phyloP scores from a whole-genome alignment of 2,329 filamentous ascomycete species.

The Ciborinia camelliae region DNA sequence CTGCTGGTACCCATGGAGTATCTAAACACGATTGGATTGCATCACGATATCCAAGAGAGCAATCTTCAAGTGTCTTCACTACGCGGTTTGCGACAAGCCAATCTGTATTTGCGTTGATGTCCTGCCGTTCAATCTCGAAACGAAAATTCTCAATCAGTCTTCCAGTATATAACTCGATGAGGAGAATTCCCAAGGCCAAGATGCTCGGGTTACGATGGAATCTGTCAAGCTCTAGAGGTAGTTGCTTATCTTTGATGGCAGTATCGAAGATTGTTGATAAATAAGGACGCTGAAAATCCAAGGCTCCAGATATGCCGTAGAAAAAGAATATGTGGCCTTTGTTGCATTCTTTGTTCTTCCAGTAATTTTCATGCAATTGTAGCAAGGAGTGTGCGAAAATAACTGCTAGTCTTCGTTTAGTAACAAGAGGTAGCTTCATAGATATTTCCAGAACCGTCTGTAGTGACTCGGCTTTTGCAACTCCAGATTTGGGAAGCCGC shows the following conservation, averaged over 20 bases:
- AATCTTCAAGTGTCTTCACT: not conserved
- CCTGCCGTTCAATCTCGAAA: not conserved
- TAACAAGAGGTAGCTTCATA: not conserved
- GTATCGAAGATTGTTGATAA: not conserved
- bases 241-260: not conserved
- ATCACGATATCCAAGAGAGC: conserved; percentile 12
- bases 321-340: conserved; percentile 7
- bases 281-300: not conserved
- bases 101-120: conserved; percentile 8
- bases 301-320: not conserved
- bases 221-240: not conserved
- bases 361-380: conserved; percentile 6
- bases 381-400: conserved; percentile 2
- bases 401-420: not conserved
- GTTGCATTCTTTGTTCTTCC: conserved; percentile 6
- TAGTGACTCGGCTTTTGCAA: not conserved
- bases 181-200: not conserved
- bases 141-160: not conserved
- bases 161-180: not conserved
- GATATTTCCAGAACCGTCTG: not conserved
- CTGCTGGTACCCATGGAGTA: conserved; percentile 3
- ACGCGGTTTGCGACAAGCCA: not conserved
- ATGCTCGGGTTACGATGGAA: conserved; percentile 3
- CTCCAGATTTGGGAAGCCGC: not conserved
- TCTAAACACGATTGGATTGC: conserved; percentile 4